phyloP scores from a whole-genome alignment of 2,329 filamentous ascomycete species.

The Epichloe uncinata region DNA sequence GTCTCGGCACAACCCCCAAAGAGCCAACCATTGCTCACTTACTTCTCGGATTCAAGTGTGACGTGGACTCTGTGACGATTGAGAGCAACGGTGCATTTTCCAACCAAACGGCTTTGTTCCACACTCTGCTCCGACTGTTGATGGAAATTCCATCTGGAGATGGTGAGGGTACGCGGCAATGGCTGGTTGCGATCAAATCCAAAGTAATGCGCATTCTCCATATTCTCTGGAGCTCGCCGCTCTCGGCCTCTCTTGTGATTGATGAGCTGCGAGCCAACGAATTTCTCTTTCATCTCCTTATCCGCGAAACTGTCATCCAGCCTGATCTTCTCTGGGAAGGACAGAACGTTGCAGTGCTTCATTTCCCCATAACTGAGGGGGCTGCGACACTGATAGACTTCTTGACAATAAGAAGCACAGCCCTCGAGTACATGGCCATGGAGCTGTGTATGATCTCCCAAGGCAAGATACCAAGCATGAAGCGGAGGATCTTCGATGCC shows the following conservation, averaged over 20 bases:
- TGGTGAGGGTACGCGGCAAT: constrained; percentile 47
- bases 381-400: constrained; percentile 63
- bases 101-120: constrained; percentile 63
- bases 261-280: constrained; percentile 68
- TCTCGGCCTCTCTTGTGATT: constrained; percentile 65
- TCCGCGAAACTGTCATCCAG: constrained; percentile 57
- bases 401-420: constrained; percentile 59
- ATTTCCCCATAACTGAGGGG: constrained; percentile 57
- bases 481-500: constrained; percentile 54
- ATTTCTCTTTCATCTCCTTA: constrained; percentile 65
- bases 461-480: constrained; percentile 54
- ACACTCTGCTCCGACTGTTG: constrained; percentile 62
- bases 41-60: constrained; percentile 75
- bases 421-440: constrained; percentile 73
- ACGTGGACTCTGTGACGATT: constrained; percentile 54
- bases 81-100: constrained; percentile 58
- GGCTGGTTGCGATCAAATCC: constrained; percentile 56
- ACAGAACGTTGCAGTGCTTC: constrained; percentile 40
- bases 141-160: constrained; percentile 54
- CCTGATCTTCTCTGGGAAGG: constrained; percentile 64
- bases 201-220: constrained; percentile 61
- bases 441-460: constrained; percentile 71
- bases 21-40: constrained; percentile 83
- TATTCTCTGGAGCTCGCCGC: constrained; percentile 68
- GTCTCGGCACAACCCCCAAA: constrained; percentile 56